Base-by-base conservation (phyloP, 2,329 filamentous ascomycete genomes). In the Aspergillus aculeatinus region DNA sequence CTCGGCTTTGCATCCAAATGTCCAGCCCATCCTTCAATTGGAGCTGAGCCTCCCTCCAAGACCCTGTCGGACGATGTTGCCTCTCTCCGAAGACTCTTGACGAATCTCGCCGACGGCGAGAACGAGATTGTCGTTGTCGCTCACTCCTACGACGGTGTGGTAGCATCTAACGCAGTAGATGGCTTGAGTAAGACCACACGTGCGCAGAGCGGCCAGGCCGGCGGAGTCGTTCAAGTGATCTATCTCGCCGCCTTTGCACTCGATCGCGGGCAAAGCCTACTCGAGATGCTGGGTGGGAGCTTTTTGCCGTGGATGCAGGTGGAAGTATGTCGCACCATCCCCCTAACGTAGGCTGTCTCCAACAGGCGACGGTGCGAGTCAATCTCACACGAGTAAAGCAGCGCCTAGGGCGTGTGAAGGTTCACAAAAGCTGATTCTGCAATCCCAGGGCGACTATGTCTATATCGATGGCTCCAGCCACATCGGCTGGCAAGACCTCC, bases 211-310 rank as follows among this genome's bases (percentile, higher is more conserved):
- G 72, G 71, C 6, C 69, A 70, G 27, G 14, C 47, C 0, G 74
- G 73, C 6, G 73, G 70, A 1, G 67, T 77, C 10, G 51, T 67
- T 3, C 67, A 67, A 16, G 55, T 77, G 0, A 59, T 70, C n/a
- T 76, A 73, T 44, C 63, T 75, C 47, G 68, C 71, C 53, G 73
- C 73, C 0, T 78, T 79, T 57, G 69, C 74, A 4, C 55, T 75
- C n/a, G 71, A 72, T 7, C 68, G 73, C 53, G 76, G 74, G 0
- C 48, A 68, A 16, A 74, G 70, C 51, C 63, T 78, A 42, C 51
- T 70, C 52, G 72, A 69, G 54, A 65, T 66, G n/a, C 51, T 72
- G 6, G 67, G 69, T 6, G 68, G 68, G 5, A 49, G 64, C 1
- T 60, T 48, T 58, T 48, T 65, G 16, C 64, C 63, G 0, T 68